These are phyloP conservation scores for Mycena haematopus DNA, from an alignment of 768 basidiomycete species.

Conservation along the genomic window DNA sequence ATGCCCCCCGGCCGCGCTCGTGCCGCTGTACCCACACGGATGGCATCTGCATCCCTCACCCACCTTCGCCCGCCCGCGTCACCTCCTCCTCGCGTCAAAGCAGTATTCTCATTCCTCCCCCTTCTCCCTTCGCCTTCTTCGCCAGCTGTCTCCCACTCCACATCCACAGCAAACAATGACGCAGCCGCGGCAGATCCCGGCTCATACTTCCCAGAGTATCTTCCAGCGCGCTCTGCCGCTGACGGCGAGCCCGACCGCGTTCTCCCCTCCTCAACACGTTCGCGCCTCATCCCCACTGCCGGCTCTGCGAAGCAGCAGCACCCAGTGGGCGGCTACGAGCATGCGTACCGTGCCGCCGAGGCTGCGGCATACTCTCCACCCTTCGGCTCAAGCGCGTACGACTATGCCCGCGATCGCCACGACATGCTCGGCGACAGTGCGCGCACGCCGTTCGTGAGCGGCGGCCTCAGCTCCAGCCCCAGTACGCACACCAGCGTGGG, in stretches of 20 bases:
- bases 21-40: constrained; percentile 6
- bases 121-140: constrained; percentile 12
- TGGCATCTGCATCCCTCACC: constrained; percentile 24
- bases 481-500: neutral
- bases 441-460: neutral
- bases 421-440: constrained; percentile 3
- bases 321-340: constrained; percentile 10
- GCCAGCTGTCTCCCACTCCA: neutral
- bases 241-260: constrained; percentile 30
- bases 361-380: constrained; percentile 28
- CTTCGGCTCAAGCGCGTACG: constrained; percentile 26
- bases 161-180: neutral
- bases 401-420: constrained; percentile 14
- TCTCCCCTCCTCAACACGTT: neutral
- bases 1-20: constrained; percentile 30
- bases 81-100: constrained; percentile 3
- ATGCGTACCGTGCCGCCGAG: constrained; percentile 30
- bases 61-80: constrained; percentile 27
- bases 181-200: too few relatives aligned
- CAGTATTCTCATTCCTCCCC: constrained; percentile 27
- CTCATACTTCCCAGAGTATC: constrained; percentile 22
- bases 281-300: neutral
- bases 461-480: neutral
- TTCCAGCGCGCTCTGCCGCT: constrained; percentile 25
- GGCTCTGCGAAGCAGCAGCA: neutral